Evolutionary conservation across 306 rosid genomes (phyloP).

Genomic region (Sicyos edulis): DNA sequence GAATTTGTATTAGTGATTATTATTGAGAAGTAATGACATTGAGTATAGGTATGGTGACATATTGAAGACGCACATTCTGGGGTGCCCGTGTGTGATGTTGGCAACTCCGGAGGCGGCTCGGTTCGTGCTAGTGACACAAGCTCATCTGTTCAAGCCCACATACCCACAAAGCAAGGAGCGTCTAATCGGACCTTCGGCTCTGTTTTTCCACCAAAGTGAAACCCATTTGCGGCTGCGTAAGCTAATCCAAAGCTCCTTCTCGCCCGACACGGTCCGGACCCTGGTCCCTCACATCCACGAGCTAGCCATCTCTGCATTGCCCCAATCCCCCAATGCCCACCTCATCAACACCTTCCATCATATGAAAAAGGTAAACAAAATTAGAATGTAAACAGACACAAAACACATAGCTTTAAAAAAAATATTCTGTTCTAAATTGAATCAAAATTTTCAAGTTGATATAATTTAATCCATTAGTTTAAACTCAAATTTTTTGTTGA

Average conservation of each 20-base stretch:
- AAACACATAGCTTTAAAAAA: too few relatives aligned
- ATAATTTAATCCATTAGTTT: too few relatives aligned
- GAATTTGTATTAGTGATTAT: too few relatives aligned
- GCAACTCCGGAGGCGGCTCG: constrained; percentile 82
- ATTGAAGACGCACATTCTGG: constrained; percentile 78
- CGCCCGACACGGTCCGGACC: constrained; percentile 42
- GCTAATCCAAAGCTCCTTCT: constrained; percentile 55
- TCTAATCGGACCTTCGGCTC: constrained; percentile 70
- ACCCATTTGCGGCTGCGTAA: constrained; percentile 61
- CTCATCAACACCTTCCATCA: constrained; percentile 57
- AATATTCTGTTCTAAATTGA: neutral
- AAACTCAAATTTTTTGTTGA: too few relatives aligned
- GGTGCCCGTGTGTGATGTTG: constrained; percentile 80
- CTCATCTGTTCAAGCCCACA: constrained; percentile 79
- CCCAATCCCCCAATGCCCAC: constrained; percentile 39
- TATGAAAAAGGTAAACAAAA: constrained; percentile 57
- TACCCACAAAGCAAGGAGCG: constrained; percentile 85
- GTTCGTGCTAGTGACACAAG: constrained; percentile 67
- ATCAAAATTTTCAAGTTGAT: neutral
- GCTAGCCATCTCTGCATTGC: constrained; percentile 40
- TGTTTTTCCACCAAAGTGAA: constrained; percentile 74
- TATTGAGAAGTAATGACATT: too few relatives aligned
- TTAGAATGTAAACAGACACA: too few relatives aligned
- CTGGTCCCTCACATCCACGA: constrained; percentile 52
- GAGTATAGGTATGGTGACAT: constrained; percentile 92